Percentiles rank a stretch among this genome's conserved stretches.
Evolutionary conservation across 257 asterid species (phyloP).

Genomic region (Solanum corneliomulleri): DNA sequence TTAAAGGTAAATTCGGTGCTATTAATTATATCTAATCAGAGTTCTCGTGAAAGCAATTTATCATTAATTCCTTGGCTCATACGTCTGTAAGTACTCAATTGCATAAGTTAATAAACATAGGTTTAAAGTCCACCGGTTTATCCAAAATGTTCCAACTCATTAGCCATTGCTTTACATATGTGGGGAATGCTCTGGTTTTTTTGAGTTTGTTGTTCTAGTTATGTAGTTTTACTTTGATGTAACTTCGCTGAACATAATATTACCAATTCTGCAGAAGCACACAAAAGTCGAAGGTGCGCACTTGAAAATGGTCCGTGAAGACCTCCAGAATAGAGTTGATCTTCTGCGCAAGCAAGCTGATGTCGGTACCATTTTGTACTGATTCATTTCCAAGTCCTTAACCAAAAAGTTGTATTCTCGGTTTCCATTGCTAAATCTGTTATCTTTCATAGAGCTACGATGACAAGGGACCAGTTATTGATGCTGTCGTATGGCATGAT

Average conservation of each 20-base stretch:
- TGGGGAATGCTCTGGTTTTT: neutral
- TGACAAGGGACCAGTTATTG: constrained; percentile 90
- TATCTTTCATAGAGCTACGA: constrained; percentile 54
- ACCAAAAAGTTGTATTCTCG: neutral
- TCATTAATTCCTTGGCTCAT: neutral
- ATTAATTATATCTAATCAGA: neutral
- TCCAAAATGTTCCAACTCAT: neutral
- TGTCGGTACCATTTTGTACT: constrained; percentile 20
- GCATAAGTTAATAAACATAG: neutral
- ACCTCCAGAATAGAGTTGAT: constrained; percentile 86
- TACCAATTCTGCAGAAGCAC: constrained; percentile 42
- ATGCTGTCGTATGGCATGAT: constrained; percentile 98
- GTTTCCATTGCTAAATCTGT: constrained; percentile 7
- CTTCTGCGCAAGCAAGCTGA: constrained; percentile 86
- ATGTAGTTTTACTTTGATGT: neutral
- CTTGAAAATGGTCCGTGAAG: constrained; percentile 66
- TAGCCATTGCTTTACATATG: neutral
- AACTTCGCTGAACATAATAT: neutral
- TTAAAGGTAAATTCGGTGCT: neutral
- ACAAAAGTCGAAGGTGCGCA: constrained; percentile 47
- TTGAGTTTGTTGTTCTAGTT: neutral
- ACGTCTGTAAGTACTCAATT: neutral
- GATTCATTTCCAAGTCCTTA: neutral
- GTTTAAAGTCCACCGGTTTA: neutral
- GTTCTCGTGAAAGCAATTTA: neutral